These are phyloP conservation scores for Zygotorulaspora chibaensis DNA, from an alignment of 805 yeast genomes.

Conservation along the genomic window DNA sequence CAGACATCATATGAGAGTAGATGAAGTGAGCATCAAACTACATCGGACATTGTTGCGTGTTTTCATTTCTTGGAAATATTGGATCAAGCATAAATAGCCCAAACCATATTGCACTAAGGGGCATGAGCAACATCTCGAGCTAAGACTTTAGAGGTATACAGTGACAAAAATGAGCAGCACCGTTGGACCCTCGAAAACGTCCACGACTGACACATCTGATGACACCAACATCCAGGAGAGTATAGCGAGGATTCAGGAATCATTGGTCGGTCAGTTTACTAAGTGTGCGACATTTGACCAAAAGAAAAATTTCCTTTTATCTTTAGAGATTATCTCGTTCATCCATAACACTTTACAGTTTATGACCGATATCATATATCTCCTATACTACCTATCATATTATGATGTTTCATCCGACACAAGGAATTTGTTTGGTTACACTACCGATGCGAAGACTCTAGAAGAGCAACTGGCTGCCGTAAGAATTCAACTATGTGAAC, in stretches of 20 bases:
- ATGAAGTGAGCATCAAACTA: no score
- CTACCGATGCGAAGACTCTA: background rate
- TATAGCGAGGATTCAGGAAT: background rate
- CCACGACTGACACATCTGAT: background rate
- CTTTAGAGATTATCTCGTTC: slow-evolving; percentile 19
- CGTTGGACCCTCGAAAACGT: background rate
- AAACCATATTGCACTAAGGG: no score
- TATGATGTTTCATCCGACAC: slow-evolving; percentile 5
- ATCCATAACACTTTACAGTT: slow-evolving; percentile 22
- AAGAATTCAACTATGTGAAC: slow-evolving; percentile 13
- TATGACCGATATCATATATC: slow-evolving; percentile 25
- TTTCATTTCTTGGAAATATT: no score
- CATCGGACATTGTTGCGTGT: no score
- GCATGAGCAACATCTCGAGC: no score
- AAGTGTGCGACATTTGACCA: slow-evolving; percentile 8
- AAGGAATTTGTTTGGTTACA: slow-evolving; percentile 1
- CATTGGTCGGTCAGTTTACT: background rate
- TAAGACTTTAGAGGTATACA: no score
- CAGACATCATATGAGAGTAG: no score
- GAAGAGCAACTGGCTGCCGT: slow-evolving; percentile 13
- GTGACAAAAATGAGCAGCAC: no score
- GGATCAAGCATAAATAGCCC: no score
- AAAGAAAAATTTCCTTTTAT: slow-evolving; percentile 14
- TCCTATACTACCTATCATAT: slow-evolving; percentile 17
- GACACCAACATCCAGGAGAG: background rate